phyloP scores from a whole-genome alignment of 345 rosid species.

The Dimocarpus longan region DNA sequence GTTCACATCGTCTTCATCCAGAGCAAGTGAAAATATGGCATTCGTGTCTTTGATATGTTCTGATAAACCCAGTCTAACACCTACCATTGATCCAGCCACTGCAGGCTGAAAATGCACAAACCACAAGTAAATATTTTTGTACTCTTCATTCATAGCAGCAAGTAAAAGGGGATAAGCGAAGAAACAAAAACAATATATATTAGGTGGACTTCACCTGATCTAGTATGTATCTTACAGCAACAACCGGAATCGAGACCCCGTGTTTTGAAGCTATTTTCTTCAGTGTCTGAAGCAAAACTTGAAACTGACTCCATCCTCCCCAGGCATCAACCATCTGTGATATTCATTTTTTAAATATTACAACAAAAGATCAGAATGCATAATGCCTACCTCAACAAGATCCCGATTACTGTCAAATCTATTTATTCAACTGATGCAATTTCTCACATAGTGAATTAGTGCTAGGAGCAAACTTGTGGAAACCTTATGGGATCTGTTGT shows the following conservation, averaged over 20 bases:
- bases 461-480: neutral
- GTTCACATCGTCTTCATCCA: slow-evolving; percentile 76
- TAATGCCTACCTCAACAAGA: neutral
- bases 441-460: neutral
- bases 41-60: slow-evolving; percentile 77
- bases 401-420: neutral
- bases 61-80: slow-evolving; percentile 82
- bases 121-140: neutral
- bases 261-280: slow-evolving; percentile 74
- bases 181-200: neutral
- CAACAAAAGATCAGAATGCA: neutral
- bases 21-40: slow-evolving; percentile 68
- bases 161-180: neutral
- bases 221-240: slow-evolving; percentile 82
- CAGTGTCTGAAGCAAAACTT: slow-evolving; percentile 68
- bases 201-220: slow-evolving; percentile 58
- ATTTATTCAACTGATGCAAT: neutral
- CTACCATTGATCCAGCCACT: slow-evolving; percentile 95
- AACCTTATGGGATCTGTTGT: neutral
- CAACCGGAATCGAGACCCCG: slow-evolving; percentile 82
- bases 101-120: slow-evolving; percentile 52
- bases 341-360: neutral
- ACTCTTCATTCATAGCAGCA: neutral
- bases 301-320: slow-evolving; percentile 98
- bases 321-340: slow-evolving; percentile 94